These are phyloP conservation scores for Exophiala alcalophila DNA, from an alignment of 2,329 filamentous ascomycete genomes.

Conservation along the genomic window DNA sequence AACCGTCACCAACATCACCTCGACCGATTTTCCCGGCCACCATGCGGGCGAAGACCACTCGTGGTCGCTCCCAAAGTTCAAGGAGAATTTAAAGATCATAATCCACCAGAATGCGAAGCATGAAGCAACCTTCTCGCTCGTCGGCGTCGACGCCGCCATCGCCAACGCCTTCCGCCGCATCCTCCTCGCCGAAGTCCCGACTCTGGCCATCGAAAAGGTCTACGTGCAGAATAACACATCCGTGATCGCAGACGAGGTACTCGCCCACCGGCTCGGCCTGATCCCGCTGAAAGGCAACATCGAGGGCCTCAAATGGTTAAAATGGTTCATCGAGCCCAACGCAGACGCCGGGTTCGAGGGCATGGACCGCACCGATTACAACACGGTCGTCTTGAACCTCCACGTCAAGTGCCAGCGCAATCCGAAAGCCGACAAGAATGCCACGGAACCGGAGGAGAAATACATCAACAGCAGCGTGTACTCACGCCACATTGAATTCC, in stretches of 20 bases:
- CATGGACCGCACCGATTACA: slow-evolving; percentile 64
- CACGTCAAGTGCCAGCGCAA: slow-evolving; percentile 79
- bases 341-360: slow-evolving; percentile 46
- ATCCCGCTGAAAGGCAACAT: slow-evolving; percentile 81
- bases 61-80: slow-evolving; percentile 74
- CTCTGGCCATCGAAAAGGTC: slow-evolving; percentile 88
- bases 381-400: slow-evolving; percentile 78
- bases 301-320: slow-evolving; percentile 75
- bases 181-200: slow-evolving; percentile 88
- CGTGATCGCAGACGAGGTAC: slow-evolving; percentile 95
- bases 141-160: slow-evolving; percentile 87
- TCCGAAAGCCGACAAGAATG: slow-evolving; percentile 64
- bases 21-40: slow-evolving; percentile 88
- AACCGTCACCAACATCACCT: slow-evolving; percentile 83
- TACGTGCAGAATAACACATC: slow-evolving; percentile 96
- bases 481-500: slow-evolving; percentile 72
- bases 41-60: slow-evolving; percentile 82
- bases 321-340: slow-evolving; percentile 74
- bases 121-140: slow-evolving; percentile 82
- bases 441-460: slow-evolving; percentile 77
- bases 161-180: slow-evolving; percentile 98
- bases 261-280: slow-evolving; percentile 83
- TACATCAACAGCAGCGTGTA: slow-evolving; percentile 85
- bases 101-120: slow-evolving; percentile 80
- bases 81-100: slow-evolving; percentile 64